These are phyloP conservation scores for Sphaerobolus stellatus DNA, from an alignment of 1,284 basidiomycete species.

Conservation along the genomic window DNA sequence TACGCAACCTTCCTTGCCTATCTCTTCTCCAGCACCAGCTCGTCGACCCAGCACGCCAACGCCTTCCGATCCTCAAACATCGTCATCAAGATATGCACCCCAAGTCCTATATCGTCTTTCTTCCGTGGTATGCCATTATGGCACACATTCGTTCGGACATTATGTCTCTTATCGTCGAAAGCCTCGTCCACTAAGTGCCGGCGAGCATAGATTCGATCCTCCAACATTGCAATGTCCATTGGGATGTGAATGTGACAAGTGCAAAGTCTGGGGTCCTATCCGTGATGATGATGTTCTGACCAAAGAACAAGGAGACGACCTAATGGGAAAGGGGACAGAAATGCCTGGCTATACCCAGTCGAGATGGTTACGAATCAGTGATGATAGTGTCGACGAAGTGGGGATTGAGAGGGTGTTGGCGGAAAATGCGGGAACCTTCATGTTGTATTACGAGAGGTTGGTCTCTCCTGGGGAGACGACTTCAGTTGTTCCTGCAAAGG, in stretches of 20 bases:
- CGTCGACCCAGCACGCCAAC: constrained; percentile 29
- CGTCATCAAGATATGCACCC: constrained; percentile 44
- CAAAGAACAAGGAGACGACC: constrained; percentile 17
- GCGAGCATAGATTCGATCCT: constrained; percentile 38
- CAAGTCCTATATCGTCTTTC: constrained; percentile 76
- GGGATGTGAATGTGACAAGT: constrained; percentile 45
- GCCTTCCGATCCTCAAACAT: constrained; percentile 55
- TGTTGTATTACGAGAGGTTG: constrained; percentile 89
- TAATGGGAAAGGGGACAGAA: constrained; percentile 45
- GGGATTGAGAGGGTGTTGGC: constrained; percentile 72
- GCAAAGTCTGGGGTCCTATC: constrained; percentile 40
- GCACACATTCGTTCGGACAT: constrained; percentile 86
- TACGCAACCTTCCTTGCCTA: constrained; percentile 60
- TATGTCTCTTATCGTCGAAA: constrained; percentile 88
- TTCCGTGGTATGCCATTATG: constrained; percentile 86
- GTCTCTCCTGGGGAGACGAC: constrained; percentile 29
- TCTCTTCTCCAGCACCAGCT: constrained; percentile 57
- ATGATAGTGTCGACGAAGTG: constrained; percentile 79
- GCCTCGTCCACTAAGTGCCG: constrained; percentile 47
- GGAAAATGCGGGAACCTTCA: constrained; percentile 75
- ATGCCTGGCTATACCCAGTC: constrained; percentile 6
- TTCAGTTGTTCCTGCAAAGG: background rate
- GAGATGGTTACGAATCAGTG: constrained; percentile 82
- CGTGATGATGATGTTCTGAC: constrained; percentile 36
- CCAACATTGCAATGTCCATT: constrained; percentile 51